phyloP scores from a whole-genome alignment of 768 basidiomycete species.

The Leccinum broughii region DNA sequence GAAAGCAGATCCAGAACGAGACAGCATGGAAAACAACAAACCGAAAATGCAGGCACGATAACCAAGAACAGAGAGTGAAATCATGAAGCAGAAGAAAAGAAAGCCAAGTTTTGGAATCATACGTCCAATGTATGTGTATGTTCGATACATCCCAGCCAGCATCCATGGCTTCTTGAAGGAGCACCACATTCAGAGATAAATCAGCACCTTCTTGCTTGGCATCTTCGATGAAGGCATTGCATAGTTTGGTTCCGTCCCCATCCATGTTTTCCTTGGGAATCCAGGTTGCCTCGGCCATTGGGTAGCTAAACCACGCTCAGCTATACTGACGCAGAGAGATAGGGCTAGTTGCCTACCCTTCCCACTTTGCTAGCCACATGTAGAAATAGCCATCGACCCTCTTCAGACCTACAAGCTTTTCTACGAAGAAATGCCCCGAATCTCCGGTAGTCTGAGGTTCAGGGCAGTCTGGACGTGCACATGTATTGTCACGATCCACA shows the following conservation, averaged over 20 bases:
- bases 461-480: conserved; percentile 30
- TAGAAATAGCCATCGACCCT: conserved; percentile 13
- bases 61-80: too few species aligned
- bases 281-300: conserved; percentile 31
- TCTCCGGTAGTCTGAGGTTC: conserved; percentile 5
- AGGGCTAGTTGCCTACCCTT: conserved; percentile 25
- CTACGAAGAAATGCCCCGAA: conserved; percentile 24
- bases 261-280: conserved; percentile 31
- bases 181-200: conserved; percentile 14
- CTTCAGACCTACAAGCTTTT: conserved; percentile 32
- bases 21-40: neutral
- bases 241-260: conserved; percentile 18
- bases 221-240: conserved; percentile 18
- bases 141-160: conserved; percentile 17
- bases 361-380: conserved; percentile 36
- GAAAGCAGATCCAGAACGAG: neutral
- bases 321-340: neutral
- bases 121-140: too few species aligned
- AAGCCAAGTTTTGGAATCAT: neutral
- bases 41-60: neutral
- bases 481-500: conserved; percentile 13
- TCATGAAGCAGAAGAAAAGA: too few species aligned
- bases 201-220: conserved; percentile 22
- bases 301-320: conserved; percentile 19
- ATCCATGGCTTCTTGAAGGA: conserved; percentile 25